Percentiles rank a stretch among this genome's conserved stretches.
Evolutionary conservation across 805 yeast genomes (phyloP).

Genomic region (Wickerhamiella musiphila): DNA sequence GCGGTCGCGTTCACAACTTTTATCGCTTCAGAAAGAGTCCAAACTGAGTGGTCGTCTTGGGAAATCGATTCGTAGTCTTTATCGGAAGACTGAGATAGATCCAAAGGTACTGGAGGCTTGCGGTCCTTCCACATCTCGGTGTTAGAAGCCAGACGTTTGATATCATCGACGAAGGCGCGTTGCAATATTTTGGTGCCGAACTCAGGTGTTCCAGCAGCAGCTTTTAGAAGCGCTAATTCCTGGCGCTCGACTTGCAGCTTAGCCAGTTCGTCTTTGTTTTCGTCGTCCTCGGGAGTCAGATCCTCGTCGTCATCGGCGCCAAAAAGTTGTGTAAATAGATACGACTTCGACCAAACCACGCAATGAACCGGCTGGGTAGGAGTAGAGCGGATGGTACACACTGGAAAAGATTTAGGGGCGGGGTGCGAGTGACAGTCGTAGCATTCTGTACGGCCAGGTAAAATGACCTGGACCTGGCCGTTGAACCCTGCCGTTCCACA

Average conservation of each 20-base stretch:
- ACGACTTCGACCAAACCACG: conserved; percentile 94
- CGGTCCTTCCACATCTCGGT: conserved; percentile 59
- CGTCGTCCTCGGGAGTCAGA: conserved; percentile 38
- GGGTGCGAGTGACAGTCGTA: conserved; percentile 81
- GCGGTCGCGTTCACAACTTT: conserved; percentile 37
- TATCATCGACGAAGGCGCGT: conserved; percentile 54
- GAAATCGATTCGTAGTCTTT: conserved; percentile 16
- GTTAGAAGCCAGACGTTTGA: conserved; percentile 50
- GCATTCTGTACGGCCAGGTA: conserved; percentile 72
- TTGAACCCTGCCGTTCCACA: conserved; percentile 89
- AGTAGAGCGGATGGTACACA: conserved; percentile 90
- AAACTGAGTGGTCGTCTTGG: conserved; percentile 28
- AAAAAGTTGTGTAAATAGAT: conserved; percentile 65
- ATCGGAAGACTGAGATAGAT: conserved; percentile 14
- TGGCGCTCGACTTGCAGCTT: conserved; percentile 21
- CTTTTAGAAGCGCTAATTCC: conserved; percentile 21
- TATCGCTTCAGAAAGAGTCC: conserved; percentile 51
- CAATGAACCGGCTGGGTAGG: conserved; percentile 95
- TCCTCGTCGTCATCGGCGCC: conserved; percentile 39
- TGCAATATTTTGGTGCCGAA: conserved; percentile 19
- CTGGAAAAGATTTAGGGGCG: conserved; percentile 82
- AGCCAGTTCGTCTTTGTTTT: conserved; percentile 20
- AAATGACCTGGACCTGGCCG: conserved; percentile 88
- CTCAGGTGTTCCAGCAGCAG: conserved; percentile 20
- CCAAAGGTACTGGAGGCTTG: conserved; percentile 47